phyloP scores from a whole-genome alignment of 1,284 basidiomycete genomes.

The Ganoderma multipileum region DNA sequence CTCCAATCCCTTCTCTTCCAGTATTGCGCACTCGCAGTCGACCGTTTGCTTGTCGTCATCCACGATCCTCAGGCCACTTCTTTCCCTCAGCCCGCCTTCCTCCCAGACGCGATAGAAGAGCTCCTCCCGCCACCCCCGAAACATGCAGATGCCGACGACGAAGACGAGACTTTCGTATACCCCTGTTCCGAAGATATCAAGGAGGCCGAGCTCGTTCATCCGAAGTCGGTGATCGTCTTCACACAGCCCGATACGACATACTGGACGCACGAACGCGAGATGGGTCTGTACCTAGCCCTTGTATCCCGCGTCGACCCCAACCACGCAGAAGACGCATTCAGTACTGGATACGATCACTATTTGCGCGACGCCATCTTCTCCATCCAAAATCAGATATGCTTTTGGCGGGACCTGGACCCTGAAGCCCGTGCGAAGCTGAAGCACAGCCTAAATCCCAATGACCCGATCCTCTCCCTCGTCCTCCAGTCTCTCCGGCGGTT shows the following conservation, averaged over 20 bases:
- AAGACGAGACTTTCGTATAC: slow-evolving; percentile 72
- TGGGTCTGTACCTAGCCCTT: slow-evolving; percentile 82
- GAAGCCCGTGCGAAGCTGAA: slow-evolving; percentile 55
- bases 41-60: slow-evolving; percentile 72
- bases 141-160: slow-evolving; percentile 40
- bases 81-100: slow-evolving; percentile 68
- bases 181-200: slow-evolving; percentile 53
- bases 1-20: slow-evolving; percentile 76
- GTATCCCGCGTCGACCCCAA: slow-evolving; percentile 83
- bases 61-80: slow-evolving; percentile 75
- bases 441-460: slow-evolving; percentile 81
- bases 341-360: slow-evolving; percentile 88
- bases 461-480: slow-evolving; percentile 77
- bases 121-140: slow-evolving; percentile 11
- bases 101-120: slow-evolving; percentile 34
- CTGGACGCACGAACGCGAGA: slow-evolving; percentile 82
- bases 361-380: slow-evolving; percentile 79
- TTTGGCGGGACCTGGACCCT: slow-evolving; percentile 50
- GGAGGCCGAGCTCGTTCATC: slow-evolving; percentile 22
- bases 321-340: slow-evolving; percentile 76
- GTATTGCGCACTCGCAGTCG: slow-evolving; percentile 72
- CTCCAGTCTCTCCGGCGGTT: slow-evolving; percentile 79
- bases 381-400: slow-evolving; percentile 70
- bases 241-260: slow-evolving; percentile 73
- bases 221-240: slow-evolving; percentile 44